Conservation (phyloP, 2,329 filamentous ascomycete genomes). For the Macrophomina pseudophaseolina region DNA sequence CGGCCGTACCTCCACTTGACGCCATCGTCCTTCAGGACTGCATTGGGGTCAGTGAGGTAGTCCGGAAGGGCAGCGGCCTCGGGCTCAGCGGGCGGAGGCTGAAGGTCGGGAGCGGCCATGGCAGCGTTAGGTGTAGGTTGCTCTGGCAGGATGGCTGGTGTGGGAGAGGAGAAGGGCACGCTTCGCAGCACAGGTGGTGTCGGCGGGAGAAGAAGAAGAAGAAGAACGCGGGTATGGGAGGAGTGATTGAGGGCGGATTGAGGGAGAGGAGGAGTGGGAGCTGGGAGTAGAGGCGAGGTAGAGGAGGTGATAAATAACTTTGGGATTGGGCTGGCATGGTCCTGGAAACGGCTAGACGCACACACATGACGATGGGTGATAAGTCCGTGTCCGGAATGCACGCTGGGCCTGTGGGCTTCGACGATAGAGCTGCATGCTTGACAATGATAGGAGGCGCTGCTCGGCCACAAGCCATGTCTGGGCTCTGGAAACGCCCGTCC, state of each 20-base stretch:
- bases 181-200: background rate
- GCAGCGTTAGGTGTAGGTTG: background rate
- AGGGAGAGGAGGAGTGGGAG: background rate
- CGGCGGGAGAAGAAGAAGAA: background rate
- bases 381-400: constrained; percentile 20
- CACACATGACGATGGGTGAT: constrained; percentile 22
- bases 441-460: constrained; percentile 24
- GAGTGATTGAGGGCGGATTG: background rate
- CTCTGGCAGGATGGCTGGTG: background rate
- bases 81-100: constrained; percentile 35
- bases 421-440: constrained; percentile 25
- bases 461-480: constrained; percentile 25
- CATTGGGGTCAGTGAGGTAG: constrained; percentile 64
- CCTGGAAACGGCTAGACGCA: constrained; percentile 18
- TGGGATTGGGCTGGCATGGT: background rate
- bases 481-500: constrained; percentile 21
- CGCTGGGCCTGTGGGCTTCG: constrained; percentile 13
- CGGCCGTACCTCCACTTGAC: constrained; percentile 65
- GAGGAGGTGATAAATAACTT: constrained; percentile 4
- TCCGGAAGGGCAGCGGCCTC: constrained; percentile 55
- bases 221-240: background rate
- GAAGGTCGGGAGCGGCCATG: constrained; percentile 23
- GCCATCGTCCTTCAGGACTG: constrained; percentile 59
- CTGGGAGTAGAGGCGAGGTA: background rate
- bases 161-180: background rate